A percentile compares a stretch with the other conserved stretches of the same genome.
Conservation (phyloP, 495 filamentous ascomycete genomes). For the Neurospora sp. region DNA sequence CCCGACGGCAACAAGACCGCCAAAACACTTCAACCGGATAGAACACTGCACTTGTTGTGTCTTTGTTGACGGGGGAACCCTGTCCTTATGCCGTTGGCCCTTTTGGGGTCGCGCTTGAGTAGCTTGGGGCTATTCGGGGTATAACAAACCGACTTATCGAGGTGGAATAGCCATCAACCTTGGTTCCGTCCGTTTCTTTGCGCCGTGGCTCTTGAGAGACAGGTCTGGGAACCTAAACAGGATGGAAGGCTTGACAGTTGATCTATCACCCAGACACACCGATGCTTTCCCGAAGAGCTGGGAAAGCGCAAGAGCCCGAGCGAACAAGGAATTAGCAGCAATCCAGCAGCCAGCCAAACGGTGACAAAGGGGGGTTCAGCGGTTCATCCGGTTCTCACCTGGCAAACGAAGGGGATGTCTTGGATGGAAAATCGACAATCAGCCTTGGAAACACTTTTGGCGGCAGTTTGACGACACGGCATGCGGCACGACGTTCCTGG, state of each 20-base stretch:
- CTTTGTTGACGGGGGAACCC: conserved; percentile 13
- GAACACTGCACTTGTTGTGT: not conserved
- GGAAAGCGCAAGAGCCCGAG: not conserved
- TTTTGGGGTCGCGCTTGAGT: not conserved
- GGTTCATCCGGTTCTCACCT: not conserved
- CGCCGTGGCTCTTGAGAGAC: conserved; percentile 8
- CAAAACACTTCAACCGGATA: conserved; percentile 5
- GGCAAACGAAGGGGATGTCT: not conserved
- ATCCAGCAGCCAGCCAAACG: not conserved
- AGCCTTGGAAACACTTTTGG: not conserved
- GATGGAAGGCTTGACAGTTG: conserved; percentile 7
- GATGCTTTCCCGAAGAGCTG: conserved; percentile 1
- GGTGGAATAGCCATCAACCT: conserved; percentile 21
- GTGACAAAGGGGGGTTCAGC: not conserved
- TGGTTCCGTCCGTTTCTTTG: conserved; percentile 15
- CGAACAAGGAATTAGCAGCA: not conserved
- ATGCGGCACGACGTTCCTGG: not conserved
- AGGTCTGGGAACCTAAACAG: conserved; percentile 12
- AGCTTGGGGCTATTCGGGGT: conserved; percentile 10
- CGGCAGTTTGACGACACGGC: not conserved
- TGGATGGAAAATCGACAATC: not conserved
- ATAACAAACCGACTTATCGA: conserved; percentile 13
- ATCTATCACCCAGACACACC: conserved; percentile 10
- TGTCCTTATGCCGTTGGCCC: conserved; percentile 14
- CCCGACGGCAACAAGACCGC: conserved; percentile 4